Evolutionary conservation across 148 eudicot species (phyloP).

Genomic region (Spergularia bocconei): DNA sequence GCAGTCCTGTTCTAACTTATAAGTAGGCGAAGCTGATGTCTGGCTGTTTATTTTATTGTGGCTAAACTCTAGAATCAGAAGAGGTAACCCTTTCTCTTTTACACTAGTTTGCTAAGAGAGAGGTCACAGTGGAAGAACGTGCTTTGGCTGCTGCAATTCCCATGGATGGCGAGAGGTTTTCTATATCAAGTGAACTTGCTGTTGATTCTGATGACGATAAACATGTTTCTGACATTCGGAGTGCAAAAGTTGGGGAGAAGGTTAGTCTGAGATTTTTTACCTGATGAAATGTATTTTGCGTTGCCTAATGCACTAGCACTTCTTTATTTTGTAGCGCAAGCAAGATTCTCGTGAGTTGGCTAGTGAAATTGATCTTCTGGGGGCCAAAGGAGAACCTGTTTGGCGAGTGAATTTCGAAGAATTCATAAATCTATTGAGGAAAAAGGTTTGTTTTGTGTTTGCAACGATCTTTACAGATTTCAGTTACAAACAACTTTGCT

Average conservation of each 20-base stretch:
- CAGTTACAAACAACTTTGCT: not conserved
- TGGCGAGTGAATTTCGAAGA: constrained; percentile 96
- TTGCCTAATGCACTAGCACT: constrained; percentile 11
- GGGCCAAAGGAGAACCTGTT: constrained; percentile 54
- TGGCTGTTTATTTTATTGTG: not conserved
- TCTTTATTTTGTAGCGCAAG: constrained; percentile 41
- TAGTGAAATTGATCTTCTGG: constrained; percentile 31
- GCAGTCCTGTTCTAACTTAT: not conserved
- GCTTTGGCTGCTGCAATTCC: constrained; percentile 67
- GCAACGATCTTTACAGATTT: not conserved
- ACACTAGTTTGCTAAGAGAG: constrained; percentile 32
- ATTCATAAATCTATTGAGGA: constrained; percentile 55
- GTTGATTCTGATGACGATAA: constrained; percentile 36
- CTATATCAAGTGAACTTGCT: constrained; percentile 33
- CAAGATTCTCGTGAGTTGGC: constrained; percentile 35
- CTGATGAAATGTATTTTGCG: constrained; percentile 8
- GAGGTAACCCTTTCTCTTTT: not conserved
- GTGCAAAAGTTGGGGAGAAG: constrained; percentile 52
- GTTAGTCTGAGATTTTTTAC: constrained; percentile 32
- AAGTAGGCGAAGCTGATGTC: not conserved
- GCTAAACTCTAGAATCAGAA: constrained; percentile 1
- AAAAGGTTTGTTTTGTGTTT: constrained; percentile 49
- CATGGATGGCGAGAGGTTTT: constrained; percentile 67
- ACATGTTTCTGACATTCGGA: constrained; percentile 18
- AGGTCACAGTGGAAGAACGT: constrained; percentile 54